These are phyloP conservation scores for Begonia fuchsioides DNA, from an alignment of 306 rosid genomes.

Conservation along the genomic window DNA sequence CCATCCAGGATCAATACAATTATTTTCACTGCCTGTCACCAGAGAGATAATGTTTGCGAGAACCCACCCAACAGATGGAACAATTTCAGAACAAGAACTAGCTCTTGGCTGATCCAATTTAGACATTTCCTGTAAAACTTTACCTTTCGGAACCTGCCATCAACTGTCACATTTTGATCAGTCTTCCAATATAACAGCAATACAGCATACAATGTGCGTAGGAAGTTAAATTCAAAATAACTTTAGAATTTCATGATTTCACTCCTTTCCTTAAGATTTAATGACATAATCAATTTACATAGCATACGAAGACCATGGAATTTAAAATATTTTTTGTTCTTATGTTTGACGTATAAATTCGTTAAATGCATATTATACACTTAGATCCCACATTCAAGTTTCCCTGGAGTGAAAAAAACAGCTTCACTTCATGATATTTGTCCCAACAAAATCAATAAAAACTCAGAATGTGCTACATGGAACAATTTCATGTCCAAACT, in stretches of 20 bases:
- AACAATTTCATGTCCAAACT: background rate
- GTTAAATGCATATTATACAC: no score
- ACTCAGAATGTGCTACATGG: background rate
- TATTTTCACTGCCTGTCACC: slow-evolving; percentile 39
- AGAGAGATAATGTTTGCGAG: slow-evolving; percentile 66
- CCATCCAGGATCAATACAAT: slow-evolving; percentile 33
- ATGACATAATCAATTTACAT: no score
- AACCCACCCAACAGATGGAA: slow-evolving; percentile 92
- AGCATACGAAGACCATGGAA: no score
- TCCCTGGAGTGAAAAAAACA: no score
- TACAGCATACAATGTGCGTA: no score
- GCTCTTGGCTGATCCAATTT: slow-evolving; percentile 28
- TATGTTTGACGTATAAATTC: no score
- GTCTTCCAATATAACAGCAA: slow-evolving; percentile 39
- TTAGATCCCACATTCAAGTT: no score
- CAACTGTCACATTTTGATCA: slow-evolving; percentile 86
- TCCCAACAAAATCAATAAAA: background rate
- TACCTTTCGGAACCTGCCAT: slow-evolving; percentile 85
- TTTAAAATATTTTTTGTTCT: no score
- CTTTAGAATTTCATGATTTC: no score
- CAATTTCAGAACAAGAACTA: slow-evolving; percentile 29
- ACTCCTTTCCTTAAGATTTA: no score
- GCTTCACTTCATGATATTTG: no score
- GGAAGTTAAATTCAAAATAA: no score
- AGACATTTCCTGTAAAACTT: slow-evolving; percentile 45